A percentile compares a stretch with the other conserved stretches of the same genome.
phyloP scores from a whole-genome alignment of 345 rosid genomes.

The Jatropha curcas region DNA sequence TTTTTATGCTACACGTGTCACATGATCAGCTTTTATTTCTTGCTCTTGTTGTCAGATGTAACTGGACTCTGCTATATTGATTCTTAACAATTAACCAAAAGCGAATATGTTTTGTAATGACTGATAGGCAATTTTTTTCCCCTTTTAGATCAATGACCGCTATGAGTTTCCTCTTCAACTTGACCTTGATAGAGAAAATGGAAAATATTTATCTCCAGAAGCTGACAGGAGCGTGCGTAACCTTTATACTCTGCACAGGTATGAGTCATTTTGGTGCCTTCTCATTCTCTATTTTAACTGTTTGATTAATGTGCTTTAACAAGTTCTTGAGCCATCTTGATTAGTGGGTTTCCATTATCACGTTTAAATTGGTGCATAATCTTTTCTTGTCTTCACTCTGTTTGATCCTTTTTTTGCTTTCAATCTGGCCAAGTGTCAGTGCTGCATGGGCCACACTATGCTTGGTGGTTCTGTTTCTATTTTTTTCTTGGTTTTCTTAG shows the following conservation, averaged over 20 bases:
- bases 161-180: slow-evolving; percentile 96
- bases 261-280: slow-evolving; percentile 2
- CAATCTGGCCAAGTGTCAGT: not conserved
- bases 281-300: not conserved
- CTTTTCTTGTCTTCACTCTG: not conserved
- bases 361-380: not conserved
- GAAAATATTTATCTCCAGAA: slow-evolving; percentile 87
- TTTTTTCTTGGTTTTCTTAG: not conserved
- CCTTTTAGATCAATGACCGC: slow-evolving; percentile 86
- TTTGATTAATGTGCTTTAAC: not conserved
- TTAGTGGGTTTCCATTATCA: not conserved
- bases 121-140: not conserved
- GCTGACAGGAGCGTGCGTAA: slow-evolving; percentile 92
- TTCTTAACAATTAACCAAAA: not conserved
- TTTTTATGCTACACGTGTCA: not conserved
- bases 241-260: slow-evolving; percentile 93
- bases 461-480: not conserved
- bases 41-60: not conserved
- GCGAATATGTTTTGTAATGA: not conserved
- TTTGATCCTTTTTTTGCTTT: not conserved
- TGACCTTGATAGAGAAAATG: slow-evolving; percentile 84
- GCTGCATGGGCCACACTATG: not conserved
- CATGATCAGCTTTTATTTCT: not conserved
- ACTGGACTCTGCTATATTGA: not conserved
- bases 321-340: not conserved